phyloP scores from a whole-genome alignment of 2,329 filamentous ascomycete species.

The Diplodia scrobiculata region DNA sequence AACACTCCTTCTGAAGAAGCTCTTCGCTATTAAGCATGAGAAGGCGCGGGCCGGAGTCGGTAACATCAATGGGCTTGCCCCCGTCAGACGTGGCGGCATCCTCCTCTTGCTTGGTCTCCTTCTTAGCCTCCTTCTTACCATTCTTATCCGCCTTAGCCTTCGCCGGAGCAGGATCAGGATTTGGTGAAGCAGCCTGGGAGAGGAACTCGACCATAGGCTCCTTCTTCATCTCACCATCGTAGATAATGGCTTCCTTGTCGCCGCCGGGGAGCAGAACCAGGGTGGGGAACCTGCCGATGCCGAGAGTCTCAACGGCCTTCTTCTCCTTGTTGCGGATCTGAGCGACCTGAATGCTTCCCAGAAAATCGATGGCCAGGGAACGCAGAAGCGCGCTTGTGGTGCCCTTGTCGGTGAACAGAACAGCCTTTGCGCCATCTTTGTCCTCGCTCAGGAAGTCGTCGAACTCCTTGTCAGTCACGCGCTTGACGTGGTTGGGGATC shows the following conservation, averaged over 20 bases:
- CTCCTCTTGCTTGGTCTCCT: slow-evolving; percentile 48
- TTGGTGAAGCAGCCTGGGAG: slow-evolving; percentile 74
- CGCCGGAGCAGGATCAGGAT: slow-evolving; percentile 68
- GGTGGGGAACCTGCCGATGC: slow-evolving; percentile 74
- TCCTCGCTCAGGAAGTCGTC: slow-evolving; percentile 70
- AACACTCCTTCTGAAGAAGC: slow-evolving; percentile 69
- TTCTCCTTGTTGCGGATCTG: slow-evolving; percentile 83
- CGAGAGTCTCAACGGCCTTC: slow-evolving; percentile 70
- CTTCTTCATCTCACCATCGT: slow-evolving; percentile 84
- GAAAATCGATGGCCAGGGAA: slow-evolving; percentile 86
- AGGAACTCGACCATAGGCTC: slow-evolving; percentile 79
- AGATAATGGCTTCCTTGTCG: slow-evolving; percentile 67
- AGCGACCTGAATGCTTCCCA: slow-evolving; percentile 74
- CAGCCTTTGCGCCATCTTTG: slow-evolving; percentile 74
- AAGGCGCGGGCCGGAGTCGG: slow-evolving; percentile 61
- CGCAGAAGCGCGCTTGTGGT: slow-evolving; percentile 80
- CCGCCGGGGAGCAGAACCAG: slow-evolving; percentile 77
- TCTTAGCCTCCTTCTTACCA: slow-evolving; percentile 45
- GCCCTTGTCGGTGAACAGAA: slow-evolving; percentile 93
- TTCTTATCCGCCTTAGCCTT: slow-evolving; percentile 53
- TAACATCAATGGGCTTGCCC: slow-evolving; percentile 55
- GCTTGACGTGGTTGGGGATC: slow-evolving; percentile 89
- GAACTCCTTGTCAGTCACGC: slow-evolving; percentile 75
- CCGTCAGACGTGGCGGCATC: slow-evolving; percentile 45
- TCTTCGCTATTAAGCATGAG: slow-evolving; percentile 64